A percentile compares a stretch with the other conserved stretches of the same genome.
These are phyloP conservation scores for Cladobotryum mycophilum DNA, from an alignment of 2,329 filamentous ascomycete genomes.

Conservation along the genomic window DNA sequence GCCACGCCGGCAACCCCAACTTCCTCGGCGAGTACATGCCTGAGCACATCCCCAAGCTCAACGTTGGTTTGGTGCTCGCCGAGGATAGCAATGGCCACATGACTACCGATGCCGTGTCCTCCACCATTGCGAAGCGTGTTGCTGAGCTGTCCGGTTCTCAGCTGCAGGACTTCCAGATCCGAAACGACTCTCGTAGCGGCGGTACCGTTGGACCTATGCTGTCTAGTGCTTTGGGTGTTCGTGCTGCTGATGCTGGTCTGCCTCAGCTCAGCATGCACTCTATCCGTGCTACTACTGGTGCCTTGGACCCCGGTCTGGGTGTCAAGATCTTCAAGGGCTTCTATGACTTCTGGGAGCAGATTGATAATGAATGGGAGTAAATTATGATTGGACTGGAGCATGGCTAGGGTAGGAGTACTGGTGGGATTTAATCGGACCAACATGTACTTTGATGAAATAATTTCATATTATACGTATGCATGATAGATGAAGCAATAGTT, in stretches of 20 bases:
- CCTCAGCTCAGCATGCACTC: conserved; percentile 93
- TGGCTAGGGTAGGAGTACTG: too few relatives aligned
- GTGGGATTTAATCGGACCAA: too few relatives aligned
- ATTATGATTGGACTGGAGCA: conserved; percentile 4
- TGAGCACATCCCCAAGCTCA: conserved; percentile 80
- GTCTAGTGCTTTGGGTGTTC: conserved; percentile 70
- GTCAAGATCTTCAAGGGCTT: conserved; percentile 87
- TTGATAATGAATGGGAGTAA: conserved; percentile 70
- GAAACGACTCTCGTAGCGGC: conserved; percentile 83
- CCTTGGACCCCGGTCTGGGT: conserved; percentile 78
- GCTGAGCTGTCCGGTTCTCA: conserved; percentile 66
- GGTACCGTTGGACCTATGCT: conserved; percentile 95
- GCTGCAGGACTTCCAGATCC: conserved; percentile 87
- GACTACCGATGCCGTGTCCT: conserved; percentile 86
- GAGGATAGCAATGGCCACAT: conserved; percentile 90
- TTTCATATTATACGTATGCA: too few relatives aligned
- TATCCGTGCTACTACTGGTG: conserved; percentile 81
- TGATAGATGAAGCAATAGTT: too few relatives aligned
- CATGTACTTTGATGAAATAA: too few relatives aligned
- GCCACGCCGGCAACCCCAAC: conserved; percentile 91
- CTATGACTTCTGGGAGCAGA: conserved; percentile 75
- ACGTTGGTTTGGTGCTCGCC: conserved; percentile 75
- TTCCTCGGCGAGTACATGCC: conserved; percentile 79
- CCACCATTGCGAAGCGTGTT: conserved; percentile 70
- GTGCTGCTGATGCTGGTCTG: conserved; percentile 81